These are phyloP conservation scores for Globisporangium uncinulatum DNA, from an alignment of 352 stramenopile species.

Conservation along the genomic window DNA sequence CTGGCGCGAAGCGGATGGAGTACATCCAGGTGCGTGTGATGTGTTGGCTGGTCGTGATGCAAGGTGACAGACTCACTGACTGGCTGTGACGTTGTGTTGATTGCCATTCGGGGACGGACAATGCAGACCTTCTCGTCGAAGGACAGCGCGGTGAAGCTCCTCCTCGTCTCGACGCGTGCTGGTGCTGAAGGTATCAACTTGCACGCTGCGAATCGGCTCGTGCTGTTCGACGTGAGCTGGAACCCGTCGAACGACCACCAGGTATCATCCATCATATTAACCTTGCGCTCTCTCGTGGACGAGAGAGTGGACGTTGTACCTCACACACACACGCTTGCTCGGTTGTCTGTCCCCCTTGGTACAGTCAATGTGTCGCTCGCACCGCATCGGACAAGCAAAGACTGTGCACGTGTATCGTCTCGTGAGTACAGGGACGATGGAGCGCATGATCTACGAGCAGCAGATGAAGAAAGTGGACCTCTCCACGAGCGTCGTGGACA, in stretches of 20 bases:
- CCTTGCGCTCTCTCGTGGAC: too few relatives aligned
- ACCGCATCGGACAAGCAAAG: slow-evolving; percentile 88
- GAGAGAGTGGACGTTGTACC: too few relatives aligned
- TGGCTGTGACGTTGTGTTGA: slow-evolving; percentile 1
- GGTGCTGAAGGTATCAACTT: slow-evolving; percentile 88
- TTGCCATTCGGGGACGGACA: too few relatives aligned
- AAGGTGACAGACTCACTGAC: too few relatives aligned
- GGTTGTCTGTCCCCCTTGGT: neutral
- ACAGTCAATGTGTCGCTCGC: slow-evolving; percentile 90
- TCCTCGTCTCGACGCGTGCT: slow-evolving; percentile 75
- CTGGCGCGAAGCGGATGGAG: slow-evolving; percentile 75
- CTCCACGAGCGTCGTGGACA: slow-evolving; percentile 72
- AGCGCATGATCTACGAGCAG: slow-evolving; percentile 90
- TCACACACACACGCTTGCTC: too few relatives aligned
- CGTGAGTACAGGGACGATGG: slow-evolving; percentile 89
- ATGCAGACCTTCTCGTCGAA: slow-evolving; percentile 64
- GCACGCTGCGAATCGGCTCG: slow-evolving; percentile 85
- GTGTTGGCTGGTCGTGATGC: too few relatives aligned
- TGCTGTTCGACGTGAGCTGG: slow-evolving; percentile 90
- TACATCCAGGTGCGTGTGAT: slow-evolving; percentile 77
- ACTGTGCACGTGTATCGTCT: slow-evolving; percentile 91
- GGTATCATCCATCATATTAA: slow-evolving; percentile 28
- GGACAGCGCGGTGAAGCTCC: slow-evolving; percentile 49
- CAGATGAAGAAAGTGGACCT: slow-evolving; percentile 86
- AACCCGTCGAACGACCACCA: slow-evolving; percentile 90